Evolutionary conservation across 306 rosid species (phyloP).

Genomic region (Acmispon strigosus): DNA sequence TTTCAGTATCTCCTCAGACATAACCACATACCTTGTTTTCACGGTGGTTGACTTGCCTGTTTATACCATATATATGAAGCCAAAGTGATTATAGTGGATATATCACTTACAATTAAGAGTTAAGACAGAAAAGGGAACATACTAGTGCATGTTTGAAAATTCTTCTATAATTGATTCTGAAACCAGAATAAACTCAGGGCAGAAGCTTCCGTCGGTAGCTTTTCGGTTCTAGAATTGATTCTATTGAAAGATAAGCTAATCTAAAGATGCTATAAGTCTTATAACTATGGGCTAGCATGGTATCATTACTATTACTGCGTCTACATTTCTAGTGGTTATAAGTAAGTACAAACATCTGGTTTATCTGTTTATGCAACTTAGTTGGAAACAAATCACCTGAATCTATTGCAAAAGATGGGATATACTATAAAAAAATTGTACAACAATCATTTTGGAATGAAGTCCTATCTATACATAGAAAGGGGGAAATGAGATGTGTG

Average conservation of each 20-base stretch:
- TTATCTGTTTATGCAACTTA: too few relatives aligned
- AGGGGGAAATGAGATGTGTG: not conserved
- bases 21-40: slow-evolving; percentile 87
- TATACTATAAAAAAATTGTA: not conserved
- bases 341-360: too few relatives aligned
- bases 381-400: not conserved
- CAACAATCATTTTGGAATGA: not conserved
- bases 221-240: too few relatives aligned
- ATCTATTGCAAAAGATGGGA: not conserved
- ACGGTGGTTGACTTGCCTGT: slow-evolving; percentile 91
- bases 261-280: too few relatives aligned
- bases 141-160: too few relatives aligned
- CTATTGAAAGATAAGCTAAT: too few relatives aligned
- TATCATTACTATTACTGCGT: too few relatives aligned
- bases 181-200: too few relatives aligned
- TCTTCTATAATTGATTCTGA: too few relatives aligned
- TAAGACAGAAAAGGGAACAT: not conserved
- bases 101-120: not conserved
- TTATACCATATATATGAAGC: slow-evolving; percentile 9
- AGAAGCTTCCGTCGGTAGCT: too few relatives aligned
- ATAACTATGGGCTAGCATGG: too few relatives aligned
- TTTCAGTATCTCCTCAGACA: slow-evolving; percentile 77
- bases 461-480: not conserved
- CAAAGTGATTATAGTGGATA: not conserved
- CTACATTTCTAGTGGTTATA: too few relatives aligned